Evolutionary conservation across 495 filamentous ascomycete species (phyloP).

Genomic region (Geopyxis carbonaria): DNA sequence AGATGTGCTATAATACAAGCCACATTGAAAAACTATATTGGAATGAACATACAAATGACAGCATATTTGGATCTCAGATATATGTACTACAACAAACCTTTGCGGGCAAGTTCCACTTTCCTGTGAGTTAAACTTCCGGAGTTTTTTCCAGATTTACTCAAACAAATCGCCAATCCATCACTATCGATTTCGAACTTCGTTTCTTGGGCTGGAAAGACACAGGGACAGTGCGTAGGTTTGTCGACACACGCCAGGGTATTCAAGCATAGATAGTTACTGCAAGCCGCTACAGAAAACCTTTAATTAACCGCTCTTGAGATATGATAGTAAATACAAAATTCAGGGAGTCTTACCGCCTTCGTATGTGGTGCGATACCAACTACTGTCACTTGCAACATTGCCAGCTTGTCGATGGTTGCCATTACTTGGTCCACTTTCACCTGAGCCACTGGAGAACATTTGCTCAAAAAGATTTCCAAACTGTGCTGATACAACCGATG

Average conservation of each 20-base stretch:
- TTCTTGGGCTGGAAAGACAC: conserved; percentile 47
- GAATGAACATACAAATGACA: too few species aligned
- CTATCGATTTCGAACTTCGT: conserved; percentile 52
- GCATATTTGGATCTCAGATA: too few species aligned
- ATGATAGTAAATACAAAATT: conserved; percentile 3
- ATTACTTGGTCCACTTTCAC: conserved; percentile 10
- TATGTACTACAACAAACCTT: conserved; percentile 42
- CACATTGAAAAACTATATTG: too few species aligned
- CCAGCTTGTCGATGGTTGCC: conserved; percentile 35
- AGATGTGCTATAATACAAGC: too few species aligned
- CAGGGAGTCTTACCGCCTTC: conserved; percentile 33
- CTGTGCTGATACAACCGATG: conserved; percentile 40
- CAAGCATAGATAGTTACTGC: conserved; percentile 56
- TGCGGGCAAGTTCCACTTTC: conserved; percentile 47
- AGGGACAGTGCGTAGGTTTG: conserved; percentile 64
- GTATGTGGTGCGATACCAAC: conserved; percentile 48
- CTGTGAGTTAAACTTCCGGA: conserved; percentile 29
- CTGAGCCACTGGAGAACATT: conserved; percentile 43
- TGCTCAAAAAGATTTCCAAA: conserved; percentile 49
- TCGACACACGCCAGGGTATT: conserved; percentile 56
- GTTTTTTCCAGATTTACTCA: conserved; percentile 41
- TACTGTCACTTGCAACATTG: conserved; percentile 46
- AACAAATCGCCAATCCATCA: conserved; percentile 50
- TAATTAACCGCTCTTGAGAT: neutral
- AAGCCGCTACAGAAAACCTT: conserved; percentile 34